These are phyloP conservation scores for Aspergillaceae sp. DNA, from an alignment of 2,329 filamentous ascomycete species.

Conservation along the genomic window DNA sequence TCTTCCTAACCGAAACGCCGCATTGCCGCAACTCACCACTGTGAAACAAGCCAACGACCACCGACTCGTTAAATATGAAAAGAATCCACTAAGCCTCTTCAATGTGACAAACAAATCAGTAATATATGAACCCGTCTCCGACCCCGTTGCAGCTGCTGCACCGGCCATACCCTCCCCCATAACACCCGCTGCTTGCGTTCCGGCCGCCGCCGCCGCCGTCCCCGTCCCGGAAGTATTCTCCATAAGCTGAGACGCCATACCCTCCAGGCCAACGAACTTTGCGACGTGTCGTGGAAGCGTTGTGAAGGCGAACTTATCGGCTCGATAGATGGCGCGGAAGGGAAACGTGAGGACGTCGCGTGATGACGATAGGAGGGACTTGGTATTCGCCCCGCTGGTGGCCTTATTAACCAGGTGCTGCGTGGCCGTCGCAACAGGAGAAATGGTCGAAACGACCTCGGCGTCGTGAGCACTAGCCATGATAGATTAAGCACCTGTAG, in stretches of 20 bases:
- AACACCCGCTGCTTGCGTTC: conserved; percentile 27
- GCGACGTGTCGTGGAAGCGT: conserved; percentile 27
- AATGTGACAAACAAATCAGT: conserved; percentile 43
- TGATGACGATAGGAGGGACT: conserved; percentile 18
- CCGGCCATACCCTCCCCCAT: conserved; percentile 25
- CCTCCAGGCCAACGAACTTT: conserved; percentile 20
- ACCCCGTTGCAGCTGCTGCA: conserved; percentile 21
- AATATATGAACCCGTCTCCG: conserved; percentile 29
- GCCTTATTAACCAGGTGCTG: conserved; percentile 15
- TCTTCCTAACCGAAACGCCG: background rate
- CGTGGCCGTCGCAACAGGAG: conserved; percentile 9
- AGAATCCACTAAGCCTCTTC: conserved; percentile 72
- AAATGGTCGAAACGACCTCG: conserved; percentile 12
- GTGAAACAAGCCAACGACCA: conserved; percentile 86
- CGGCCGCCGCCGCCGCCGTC: conserved; percentile 35
- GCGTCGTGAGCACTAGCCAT: conserved; percentile 19
- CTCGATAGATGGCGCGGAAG: conserved; percentile 28
- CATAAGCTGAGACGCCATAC: conserved; percentile 18
- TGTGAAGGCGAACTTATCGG: conserved; percentile 27
- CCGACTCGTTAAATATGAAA: conserved; percentile 81
- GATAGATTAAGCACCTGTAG: conserved; percentile 2
- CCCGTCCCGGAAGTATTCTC: conserved; percentile 15
- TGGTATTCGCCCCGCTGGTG: conserved; percentile 9
- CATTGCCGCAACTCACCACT: conserved; percentile 45
- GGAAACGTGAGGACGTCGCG: conserved; percentile 28